Percentiles rank a stretch among this genome's conserved stretches.
phyloP scores from a whole-genome alignment of 257 asterid species.

The Paraleonurus japonicus region DNA sequence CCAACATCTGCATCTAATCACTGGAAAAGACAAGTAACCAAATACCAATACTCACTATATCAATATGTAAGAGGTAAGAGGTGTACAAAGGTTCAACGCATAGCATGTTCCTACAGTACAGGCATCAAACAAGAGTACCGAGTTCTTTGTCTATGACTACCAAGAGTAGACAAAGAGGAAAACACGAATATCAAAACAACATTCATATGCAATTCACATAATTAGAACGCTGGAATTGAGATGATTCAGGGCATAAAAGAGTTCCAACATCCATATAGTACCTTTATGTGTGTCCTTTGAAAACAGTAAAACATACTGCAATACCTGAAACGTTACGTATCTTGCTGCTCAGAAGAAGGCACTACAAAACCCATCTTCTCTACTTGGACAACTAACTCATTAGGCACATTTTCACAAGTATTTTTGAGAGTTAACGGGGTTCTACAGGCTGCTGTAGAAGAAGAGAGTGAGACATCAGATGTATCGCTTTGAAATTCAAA shows the following conservation, averaged over 20 bases:
- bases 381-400: constrained; percentile 24
- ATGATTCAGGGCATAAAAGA: not conserved
- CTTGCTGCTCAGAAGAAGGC: constrained; percentile 40
- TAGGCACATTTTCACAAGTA: constrained; percentile 26
- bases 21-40: not conserved
- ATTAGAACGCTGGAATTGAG: not conserved
- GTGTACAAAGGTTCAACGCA: not conserved
- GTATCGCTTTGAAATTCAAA: constrained; percentile 22
- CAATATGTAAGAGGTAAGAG: constrained; percentile 1
- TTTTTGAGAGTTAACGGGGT: constrained; percentile 47
- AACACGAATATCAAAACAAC: not conserved
- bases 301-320: not conserved
- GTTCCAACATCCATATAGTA: not conserved
- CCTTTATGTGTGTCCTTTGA: constrained; percentile 14
- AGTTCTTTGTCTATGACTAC: not conserved
- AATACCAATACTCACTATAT: not conserved
- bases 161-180: not conserved
- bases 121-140: constrained; percentile 16
- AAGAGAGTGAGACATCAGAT: constrained; percentile 3
- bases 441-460: constrained; percentile 30
- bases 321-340: too few relatives aligned
- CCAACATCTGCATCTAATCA: not conserved
- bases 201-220: constrained; percentile 13
- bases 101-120: constrained; percentile 1
- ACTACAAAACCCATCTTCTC: constrained; percentile 25